These are phyloP conservation scores for Chlamydomonas reinhardtii DNA, from an alignment of 163 green algal species.

Conservation along the genomic window DNA sequence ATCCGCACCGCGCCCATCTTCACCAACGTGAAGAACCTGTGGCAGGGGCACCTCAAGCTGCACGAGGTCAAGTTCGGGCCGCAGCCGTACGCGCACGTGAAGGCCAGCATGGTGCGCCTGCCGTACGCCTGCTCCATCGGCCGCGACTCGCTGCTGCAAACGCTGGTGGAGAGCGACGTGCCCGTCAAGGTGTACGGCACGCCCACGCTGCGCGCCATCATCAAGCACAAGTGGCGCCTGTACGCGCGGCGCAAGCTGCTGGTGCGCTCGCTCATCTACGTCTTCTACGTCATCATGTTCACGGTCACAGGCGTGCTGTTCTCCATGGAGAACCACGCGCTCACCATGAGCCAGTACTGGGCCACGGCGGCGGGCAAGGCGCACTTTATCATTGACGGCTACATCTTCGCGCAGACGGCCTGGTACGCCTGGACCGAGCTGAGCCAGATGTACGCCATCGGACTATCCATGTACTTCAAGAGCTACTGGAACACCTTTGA, in stretches of 20 bases:
- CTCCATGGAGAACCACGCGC: constrained; percentile 41
- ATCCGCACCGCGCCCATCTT: constrained; percentile 69
- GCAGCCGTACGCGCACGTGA: constrained; percentile 65
- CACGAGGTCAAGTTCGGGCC: constrained; percentile 55
- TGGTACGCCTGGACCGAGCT: constrained; percentile 60
- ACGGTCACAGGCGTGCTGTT: constrained; percentile 56
- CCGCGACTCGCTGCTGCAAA: constrained; percentile 61
- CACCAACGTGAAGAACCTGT: constrained; percentile 64
- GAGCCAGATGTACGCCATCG: constrained; percentile 55
- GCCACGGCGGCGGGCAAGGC: constrained; percentile 10
- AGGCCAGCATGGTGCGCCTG: constrained; percentile 62
- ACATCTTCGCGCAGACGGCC: constrained; percentile 53
- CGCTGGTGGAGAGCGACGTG: constrained; percentile 60
- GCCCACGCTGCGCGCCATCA: constrained; percentile 60
- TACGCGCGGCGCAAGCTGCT: constrained; percentile 53
- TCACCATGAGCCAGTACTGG: constrained; percentile 35
- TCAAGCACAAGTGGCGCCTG: constrained; percentile 65
- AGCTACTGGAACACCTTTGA: constrained; percentile 61
- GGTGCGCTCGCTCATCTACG: constrained; percentile 49
- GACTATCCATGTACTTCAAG: constrained; percentile 48
- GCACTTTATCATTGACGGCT: constrained; percentile 41
- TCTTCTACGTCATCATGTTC: constrained; percentile 55
- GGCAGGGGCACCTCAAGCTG: constrained; percentile 61
- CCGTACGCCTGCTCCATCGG: constrained; percentile 63
- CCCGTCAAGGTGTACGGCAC: constrained; percentile 63